Base-by-base conservation (phyloP, 306 rosid genomes). In the Sphenostylis stenocarpa region DNA sequence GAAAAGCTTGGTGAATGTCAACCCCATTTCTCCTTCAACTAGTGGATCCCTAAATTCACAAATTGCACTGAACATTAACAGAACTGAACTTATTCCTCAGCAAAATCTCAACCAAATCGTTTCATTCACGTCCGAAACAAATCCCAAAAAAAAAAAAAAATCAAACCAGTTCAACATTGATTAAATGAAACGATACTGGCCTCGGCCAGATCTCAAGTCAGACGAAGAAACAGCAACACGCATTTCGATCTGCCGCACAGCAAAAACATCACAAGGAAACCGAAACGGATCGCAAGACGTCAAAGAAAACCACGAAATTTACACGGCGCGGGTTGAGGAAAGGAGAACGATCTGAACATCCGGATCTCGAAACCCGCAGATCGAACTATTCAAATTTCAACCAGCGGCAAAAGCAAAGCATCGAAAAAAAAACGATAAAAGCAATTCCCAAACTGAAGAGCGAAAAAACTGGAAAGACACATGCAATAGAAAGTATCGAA, bases 1-100 rank as follows among this genome's bases (percentile, higher is more conserved):
- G 85, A 95, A 95, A 52, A 95, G 97, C 88, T 95, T 95, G 26
- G 99, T 91, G 89, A 95, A 95, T 62, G 99, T 92, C 77, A 95
- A 83, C 88, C 99, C 99, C 99, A 95, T 95, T 85, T 80, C 73
- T 82, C 82, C 82, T 86, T 62, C 86, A 67, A 83, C 72, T 81
- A 28, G 79, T 53, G 66, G 86, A 92, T 88, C 67, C 92, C 87
- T 8, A 10, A 3, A 41, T 29, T 17, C 41, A 53, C 41, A 72
- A 24, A 31, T 39, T 67, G 15, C 72, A 72, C 70, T 11, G 1
- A 80, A 36, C 61, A 44, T 79, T 9, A 31, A 68, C 33, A 21
- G 7, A 8, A 41, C 31, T 6, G 1, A 5, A 13, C 29, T 76
- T 41, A 19, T 23, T 43, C 13, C 63, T 10, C 47, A 13, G 20